A percentile compares a stretch with the other conserved stretches of the same genome.
Conservation (phyloP, 2,329 filamentous ascomycete species). For the Phyllosticta paracitricarpa region DNA sequence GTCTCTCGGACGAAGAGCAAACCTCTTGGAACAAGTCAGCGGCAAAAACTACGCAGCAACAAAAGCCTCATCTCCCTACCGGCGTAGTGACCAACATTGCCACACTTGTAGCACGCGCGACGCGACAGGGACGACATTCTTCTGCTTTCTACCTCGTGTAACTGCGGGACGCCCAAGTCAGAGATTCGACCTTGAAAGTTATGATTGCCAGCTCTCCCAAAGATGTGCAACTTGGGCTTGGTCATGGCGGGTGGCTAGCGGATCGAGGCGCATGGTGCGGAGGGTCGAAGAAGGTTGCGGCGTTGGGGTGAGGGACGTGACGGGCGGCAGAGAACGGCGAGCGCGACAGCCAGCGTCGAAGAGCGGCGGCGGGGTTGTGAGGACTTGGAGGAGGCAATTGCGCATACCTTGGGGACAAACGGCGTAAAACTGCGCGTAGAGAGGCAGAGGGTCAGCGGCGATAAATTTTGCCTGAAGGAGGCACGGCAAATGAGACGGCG, state of each 20-base stretch:
- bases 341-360: neutral
- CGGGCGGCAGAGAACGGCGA: neutral
- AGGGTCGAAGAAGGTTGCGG: neutral
- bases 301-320: neutral
- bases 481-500: conserved; percentile 13
- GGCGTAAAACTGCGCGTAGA: conserved; percentile 25
- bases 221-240: neutral
- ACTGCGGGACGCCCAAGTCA: conserved; percentile 13
- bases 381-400: neutral
- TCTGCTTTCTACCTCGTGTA: conserved; percentile 20
- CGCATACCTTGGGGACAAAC: conserved; percentile 20
- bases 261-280: conserved; percentile 11
- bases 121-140: conserved; percentile 44
- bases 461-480: conserved; percentile 12
- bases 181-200: conserved; percentile 12
- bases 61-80: conserved; percentile 22
- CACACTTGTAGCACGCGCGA: conserved; percentile 45
- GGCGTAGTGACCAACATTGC: conserved; percentile 45
- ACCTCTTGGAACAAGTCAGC: conserved; percentile 50
- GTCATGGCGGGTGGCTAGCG: conserved; percentile 8
- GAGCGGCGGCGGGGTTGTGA: neutral
- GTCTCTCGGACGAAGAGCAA: conserved; percentile 92
- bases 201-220: conserved; percentile 16
- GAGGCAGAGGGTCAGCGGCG: conserved; percentile 16
- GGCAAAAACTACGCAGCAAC: neutral